Conservation (phyloP, 768 basidiomycete genomes). For the Pleurotus ostreatus region DNA sequence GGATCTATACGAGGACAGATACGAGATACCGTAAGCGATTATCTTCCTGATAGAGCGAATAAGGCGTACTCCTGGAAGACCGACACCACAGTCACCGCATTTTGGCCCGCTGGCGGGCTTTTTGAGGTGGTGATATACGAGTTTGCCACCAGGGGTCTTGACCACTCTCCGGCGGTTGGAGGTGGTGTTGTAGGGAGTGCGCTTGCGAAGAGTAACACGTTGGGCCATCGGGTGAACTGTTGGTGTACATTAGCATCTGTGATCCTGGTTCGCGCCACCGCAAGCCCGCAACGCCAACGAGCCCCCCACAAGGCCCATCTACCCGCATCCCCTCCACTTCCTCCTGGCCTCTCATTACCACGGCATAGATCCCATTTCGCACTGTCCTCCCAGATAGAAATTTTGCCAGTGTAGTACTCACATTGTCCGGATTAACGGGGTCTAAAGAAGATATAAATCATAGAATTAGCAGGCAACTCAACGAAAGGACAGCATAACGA, state of each 20-base stretch:
- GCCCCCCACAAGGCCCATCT: background rate
- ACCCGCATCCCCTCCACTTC: too few relatives aligned
- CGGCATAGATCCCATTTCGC: slow-evolving; percentile 11
- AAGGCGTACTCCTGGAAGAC: slow-evolving; percentile 84
- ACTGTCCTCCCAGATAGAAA: too few relatives aligned
- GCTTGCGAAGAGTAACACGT: slow-evolving; percentile 99
- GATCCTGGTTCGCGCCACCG: background rate
- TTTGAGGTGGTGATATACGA: slow-evolving; percentile 97
- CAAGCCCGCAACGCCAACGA: background rate
- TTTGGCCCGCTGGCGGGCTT: slow-evolving; percentile 89
- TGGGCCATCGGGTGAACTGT: slow-evolving; percentile 74
- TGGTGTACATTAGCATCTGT: slow-evolving; percentile 10
- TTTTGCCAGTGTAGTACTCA: slow-evolving; percentile 22
- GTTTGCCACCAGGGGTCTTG: slow-evolving; percentile 97
- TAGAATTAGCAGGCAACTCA: background rate
- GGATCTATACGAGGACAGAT: slow-evolving; percentile 49
- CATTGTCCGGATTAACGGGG: slow-evolving; percentile 22
- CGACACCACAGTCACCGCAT: slow-evolving; percentile 97
- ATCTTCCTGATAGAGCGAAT: background rate
- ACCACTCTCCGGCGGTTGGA: slow-evolving; percentile 93
- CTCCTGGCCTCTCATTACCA: too few relatives aligned
- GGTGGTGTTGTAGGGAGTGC: slow-evolving; percentile 96
- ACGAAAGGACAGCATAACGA: slow-evolving; percentile 10
- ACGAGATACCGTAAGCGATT: slow-evolving; percentile 1
- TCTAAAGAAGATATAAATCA: background rate